Base-by-base conservation (phyloP, 768 basidiomycete species). In the Collybia mongolica region DNA sequence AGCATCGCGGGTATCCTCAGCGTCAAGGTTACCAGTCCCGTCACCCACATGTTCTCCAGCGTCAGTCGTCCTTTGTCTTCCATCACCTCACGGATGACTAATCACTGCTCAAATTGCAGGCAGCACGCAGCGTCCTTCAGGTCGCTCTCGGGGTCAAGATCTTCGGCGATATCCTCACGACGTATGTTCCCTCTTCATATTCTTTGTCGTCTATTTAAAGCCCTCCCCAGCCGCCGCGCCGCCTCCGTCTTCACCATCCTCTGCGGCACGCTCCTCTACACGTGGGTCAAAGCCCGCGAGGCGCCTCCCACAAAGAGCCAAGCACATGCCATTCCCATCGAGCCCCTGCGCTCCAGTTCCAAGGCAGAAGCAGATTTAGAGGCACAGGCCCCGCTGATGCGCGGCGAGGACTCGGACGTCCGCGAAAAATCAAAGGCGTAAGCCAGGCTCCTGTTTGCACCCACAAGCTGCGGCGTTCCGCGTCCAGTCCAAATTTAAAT, bases 31-130 rank as follows among this genome's bases (percentile, higher is more conserved):
- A 40, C 39, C 39, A 40, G 39, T 14, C 39, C 39, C 15, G 82
- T 90, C 57, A 88, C 89, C 1, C 90, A 92, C 64, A 92, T 91
- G 89, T 73, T 90, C 43, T 88, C 87, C 2, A 65, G 66, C 44
- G 69, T 68, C 20, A 46, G 65, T 60, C 15, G n/a, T 39, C 23
- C 40, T 41, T 36, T 11, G 12, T 43, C 44, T 19, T 15, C 41
- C 42, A 28, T 40, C 35, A 19, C 9, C 17, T 17, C 7, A n/a
- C 11, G 22, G 9, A 38, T 17, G 22, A 32, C 44, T 44, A 6
- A 53, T 39, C 20, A 24, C 20, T 42, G 43, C 17, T 46, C 49
- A 5, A 35, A 14, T 26, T 11, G 6, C 80, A 87, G 47, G 89
- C 89, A 8, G 84, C 89, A 4, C 79, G 88, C 40, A 86, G 87